Conservation (phyloP, 1,284 basidiomycete species). For the Ganoderma lingzhi region DNA sequence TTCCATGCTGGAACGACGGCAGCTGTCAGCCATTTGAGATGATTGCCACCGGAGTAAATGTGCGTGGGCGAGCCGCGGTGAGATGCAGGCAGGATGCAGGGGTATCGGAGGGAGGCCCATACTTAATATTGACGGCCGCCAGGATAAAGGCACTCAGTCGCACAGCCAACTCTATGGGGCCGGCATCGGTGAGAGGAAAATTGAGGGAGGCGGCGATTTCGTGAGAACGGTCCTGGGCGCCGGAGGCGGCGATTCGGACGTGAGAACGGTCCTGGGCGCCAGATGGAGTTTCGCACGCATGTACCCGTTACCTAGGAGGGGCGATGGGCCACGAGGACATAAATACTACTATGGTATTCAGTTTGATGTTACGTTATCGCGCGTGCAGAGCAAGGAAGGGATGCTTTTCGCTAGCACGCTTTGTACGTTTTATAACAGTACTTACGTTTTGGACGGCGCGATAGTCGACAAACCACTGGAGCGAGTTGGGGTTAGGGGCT, state of each 20-base stretch:
- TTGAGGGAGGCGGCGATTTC: neutral
- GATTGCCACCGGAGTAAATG: conserved; percentile 22
- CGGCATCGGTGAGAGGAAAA: conserved; percentile 22
- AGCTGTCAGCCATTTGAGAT: conserved; percentile 15
- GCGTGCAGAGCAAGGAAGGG: no score
- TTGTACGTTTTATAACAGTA: no score
- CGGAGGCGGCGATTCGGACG: no score
- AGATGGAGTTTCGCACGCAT: no score
- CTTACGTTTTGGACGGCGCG: no score
- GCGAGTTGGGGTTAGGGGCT: neutral
- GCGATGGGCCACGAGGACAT: no score
- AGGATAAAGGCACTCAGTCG: conserved; percentile 21
- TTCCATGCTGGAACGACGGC: conserved; percentile 17
- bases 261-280: no score
- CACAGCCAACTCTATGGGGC: conserved; percentile 16
- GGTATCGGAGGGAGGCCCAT: neutral
- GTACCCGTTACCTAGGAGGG: no score
- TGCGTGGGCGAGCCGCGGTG: conserved; percentile 24
- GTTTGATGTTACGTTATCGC: no score
- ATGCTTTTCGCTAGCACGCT: no score
- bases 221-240: conserved; percentile 24
- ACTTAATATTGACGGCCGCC: neutral
- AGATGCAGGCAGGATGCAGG: conserved; percentile 20
- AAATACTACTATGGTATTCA: no score
- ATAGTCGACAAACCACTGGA: no score